Percentiles rank a stretch among this genome's conserved stretches.
Conservation (phyloP, 495 filamentous ascomycete species). For the Astrothelium macrocarpum region DNA sequence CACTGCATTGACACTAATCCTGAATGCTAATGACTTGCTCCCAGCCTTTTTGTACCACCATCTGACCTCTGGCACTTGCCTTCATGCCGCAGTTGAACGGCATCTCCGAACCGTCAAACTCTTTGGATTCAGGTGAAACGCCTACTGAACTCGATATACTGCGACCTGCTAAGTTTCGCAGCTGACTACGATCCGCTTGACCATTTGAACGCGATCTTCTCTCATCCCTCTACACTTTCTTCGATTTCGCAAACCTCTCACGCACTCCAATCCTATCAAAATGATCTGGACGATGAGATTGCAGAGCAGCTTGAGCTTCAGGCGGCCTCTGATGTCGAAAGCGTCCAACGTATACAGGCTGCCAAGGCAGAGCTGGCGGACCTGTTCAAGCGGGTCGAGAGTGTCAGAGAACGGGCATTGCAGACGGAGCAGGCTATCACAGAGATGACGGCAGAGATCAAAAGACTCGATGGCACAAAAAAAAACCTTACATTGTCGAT, state of each 20-base stretch:
- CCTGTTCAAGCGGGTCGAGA: slow-evolving; percentile 92
- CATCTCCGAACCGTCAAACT: slow-evolving; percentile 17
- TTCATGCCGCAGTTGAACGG: slow-evolving; percentile 28
- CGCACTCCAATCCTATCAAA: slow-evolving; percentile 63
- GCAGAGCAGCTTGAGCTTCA: slow-evolving; percentile 65
- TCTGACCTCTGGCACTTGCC: background rate
- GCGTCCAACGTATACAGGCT: slow-evolving; percentile 77
- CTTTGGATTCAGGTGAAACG: slow-evolving; percentile 32
- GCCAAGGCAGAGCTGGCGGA: slow-evolving; percentile 82
- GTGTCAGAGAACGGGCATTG: slow-evolving; percentile 77
- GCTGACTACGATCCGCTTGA: slow-evolving; percentile 91
- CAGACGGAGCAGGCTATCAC: slow-evolving; percentile 94
- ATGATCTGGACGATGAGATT: slow-evolving; percentile 79
- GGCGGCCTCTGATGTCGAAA: slow-evolving; percentile 76
- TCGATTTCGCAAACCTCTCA: slow-evolving; percentile 62
- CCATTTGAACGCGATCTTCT: slow-evolving; percentile 89
- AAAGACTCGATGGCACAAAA: slow-evolving; percentile 92
- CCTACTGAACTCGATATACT: slow-evolving; percentile 7
- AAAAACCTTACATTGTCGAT: slow-evolving; percentile 93
- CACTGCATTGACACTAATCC: too few species aligned
- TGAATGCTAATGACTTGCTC: too few species aligned
- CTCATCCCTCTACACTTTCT: slow-evolving; percentile 77
- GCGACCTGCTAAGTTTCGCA: slow-evolving; percentile 29
- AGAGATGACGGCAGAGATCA: slow-evolving; percentile 99
- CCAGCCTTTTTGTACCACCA: too few species aligned